Evolutionary conservation across 768 basidiomycete species (phyloP).

Genomic region (Leccinum subtestaceum): DNA sequence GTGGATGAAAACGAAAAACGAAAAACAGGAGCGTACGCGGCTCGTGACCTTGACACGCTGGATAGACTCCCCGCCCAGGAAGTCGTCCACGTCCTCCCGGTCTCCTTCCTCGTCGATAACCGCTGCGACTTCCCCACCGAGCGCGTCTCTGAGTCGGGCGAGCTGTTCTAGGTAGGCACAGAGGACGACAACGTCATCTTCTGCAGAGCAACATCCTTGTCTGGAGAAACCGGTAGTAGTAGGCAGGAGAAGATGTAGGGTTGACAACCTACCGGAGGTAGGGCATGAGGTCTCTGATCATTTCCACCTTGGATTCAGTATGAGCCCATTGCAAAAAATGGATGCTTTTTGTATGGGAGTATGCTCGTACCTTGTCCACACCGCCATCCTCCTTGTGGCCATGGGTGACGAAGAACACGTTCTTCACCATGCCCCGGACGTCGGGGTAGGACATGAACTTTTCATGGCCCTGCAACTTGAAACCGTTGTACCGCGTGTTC

Average conservation of each 20-base stretch:
- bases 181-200: slow-evolving; percentile 53
- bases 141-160: slow-evolving; percentile 40
- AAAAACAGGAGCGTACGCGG: slow-evolving; percentile 38
- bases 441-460: too few species aligned
- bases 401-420: too few species aligned
- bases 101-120: slow-evolving; percentile 61
- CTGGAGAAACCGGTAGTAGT: slow-evolving; percentile 18
- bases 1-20: too few species aligned
- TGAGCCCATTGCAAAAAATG: too few species aligned
- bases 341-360: too few species aligned
- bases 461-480: too few species aligned
- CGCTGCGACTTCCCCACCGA: slow-evolving; percentile 51
- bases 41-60: slow-evolving; percentile 52
- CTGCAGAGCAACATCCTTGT: slow-evolving; percentile 45
- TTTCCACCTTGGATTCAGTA: too few species aligned
- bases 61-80: slow-evolving; percentile 21
- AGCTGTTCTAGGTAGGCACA: slow-evolving; percentile 55
- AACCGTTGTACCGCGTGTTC: too few species aligned
- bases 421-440: too few species aligned
- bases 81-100: slow-evolving; percentile 33
- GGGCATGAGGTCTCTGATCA: too few species aligned
- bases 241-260: not conserved
- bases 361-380: too few species aligned
- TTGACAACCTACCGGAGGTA: slow-evolving; percentile 30
- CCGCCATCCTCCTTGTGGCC: too few species aligned